Evolutionary conservation across 176 grass and related monocot genomes (phyloP).

Genomic region (maize (Zea mays)): DNA sequence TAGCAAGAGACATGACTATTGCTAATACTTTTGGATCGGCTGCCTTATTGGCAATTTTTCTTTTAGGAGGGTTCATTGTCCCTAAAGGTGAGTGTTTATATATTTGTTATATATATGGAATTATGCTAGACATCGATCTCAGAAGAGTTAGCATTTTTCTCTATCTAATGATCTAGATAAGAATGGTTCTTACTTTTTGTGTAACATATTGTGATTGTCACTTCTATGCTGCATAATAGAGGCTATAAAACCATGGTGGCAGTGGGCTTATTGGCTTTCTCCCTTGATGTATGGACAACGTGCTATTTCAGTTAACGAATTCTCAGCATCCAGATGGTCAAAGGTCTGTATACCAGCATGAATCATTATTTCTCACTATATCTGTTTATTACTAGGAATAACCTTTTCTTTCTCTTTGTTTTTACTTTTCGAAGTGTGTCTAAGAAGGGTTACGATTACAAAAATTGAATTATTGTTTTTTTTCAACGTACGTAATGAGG

Average conservation of each 20-base stretch:
- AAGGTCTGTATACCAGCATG: conserved; percentile 35
- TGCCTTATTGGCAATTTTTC: conserved; percentile 55
- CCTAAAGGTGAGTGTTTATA: conserved; percentile 51
- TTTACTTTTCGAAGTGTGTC: not conserved
- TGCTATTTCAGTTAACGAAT: conserved; percentile 77
- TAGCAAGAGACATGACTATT: conserved; percentile 61
- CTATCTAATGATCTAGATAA: not conserved
- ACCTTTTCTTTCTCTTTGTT: conserved; percentile 22
- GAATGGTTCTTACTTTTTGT: not conserved
- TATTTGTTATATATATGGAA: not conserved
- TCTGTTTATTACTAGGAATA: not conserved
- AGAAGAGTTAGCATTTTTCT: not conserved
- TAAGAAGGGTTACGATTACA: not conserved
- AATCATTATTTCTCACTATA: not conserved
- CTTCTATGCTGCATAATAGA: conserved; percentile 24
- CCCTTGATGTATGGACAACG: conserved; percentile 72
- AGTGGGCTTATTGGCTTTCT: conserved; percentile 73
- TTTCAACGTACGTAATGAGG: not conserved
- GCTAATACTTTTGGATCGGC: conserved; percentile 72
- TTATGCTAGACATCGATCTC: not conserved
- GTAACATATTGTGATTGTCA: not conserved
- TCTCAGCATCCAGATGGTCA: conserved; percentile 60
- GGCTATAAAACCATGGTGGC: conserved; percentile 64
- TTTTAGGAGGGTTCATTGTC: conserved; percentile 73
- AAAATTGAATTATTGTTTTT: not conserved